A percentile compares a stretch with the other conserved stretches of the same genome.
Evolutionary conservation across 441 rosid species (phyloP).

Genomic region (Croton laevigatus): DNA sequence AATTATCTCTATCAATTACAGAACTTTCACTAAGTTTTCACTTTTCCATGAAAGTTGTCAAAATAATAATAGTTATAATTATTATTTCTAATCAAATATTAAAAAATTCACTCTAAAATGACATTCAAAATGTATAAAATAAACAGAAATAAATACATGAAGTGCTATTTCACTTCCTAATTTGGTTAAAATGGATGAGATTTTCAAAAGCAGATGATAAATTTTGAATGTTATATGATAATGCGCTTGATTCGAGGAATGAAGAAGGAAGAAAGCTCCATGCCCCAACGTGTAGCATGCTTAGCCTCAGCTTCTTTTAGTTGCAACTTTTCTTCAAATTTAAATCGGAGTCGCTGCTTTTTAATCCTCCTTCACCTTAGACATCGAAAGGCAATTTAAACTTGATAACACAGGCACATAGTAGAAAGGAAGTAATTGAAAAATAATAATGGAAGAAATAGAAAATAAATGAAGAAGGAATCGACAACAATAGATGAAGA

Average conservation of each 20-base stretch:
- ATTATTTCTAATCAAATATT: no score
- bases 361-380: slow-evolving; percentile 32
- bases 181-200: neutral
- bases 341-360: slow-evolving; percentile 42
- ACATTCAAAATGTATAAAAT: neutral
- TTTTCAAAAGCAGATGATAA: neutral
- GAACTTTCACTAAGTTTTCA: no score
- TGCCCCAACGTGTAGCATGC: slow-evolving; percentile 74
- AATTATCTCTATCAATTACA: no score
- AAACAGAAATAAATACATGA: neutral
- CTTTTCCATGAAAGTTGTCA: no score
- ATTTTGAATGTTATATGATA: slow-evolving; percentile 35
- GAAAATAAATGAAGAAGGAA: no score
- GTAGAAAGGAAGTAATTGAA: no score
- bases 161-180: neutral
- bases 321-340: slow-evolving; percentile 58
- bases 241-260: slow-evolving; percentile 60
- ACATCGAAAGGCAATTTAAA: slow-evolving; percentile 28
- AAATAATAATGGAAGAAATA: no score
- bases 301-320: slow-evolving; percentile 87
- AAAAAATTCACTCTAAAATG: slow-evolving; percentile 51
- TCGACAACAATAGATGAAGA: no score
- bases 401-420: no score
- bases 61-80: no score
- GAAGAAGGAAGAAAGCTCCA: slow-evolving; percentile 73